These are phyloP conservation scores for Cutaneotrichosporon cyanovorans DNA, from an alignment of 1,284 basidiomycete genomes.

Conservation along the genomic window DNA sequence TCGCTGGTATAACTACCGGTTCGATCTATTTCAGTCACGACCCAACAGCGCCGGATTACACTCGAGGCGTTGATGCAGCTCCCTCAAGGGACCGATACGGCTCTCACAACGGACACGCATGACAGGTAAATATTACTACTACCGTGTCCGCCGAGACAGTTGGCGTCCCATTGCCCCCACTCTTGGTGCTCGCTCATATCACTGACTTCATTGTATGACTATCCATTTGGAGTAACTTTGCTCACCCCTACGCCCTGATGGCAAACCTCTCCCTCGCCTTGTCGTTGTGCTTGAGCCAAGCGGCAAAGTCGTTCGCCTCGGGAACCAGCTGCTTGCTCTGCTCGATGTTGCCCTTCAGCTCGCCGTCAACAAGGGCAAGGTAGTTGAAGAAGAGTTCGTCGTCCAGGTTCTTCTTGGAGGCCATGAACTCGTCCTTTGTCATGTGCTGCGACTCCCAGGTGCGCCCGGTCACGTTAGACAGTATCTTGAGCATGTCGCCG, in stretches of 20 bases:
- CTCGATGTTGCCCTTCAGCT: conserved; percentile 7
- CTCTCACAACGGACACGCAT: too few species aligned
- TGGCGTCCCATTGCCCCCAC: too few species aligned
- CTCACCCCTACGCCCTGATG: neutral
- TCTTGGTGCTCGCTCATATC: too few species aligned
- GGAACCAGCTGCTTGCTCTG: conserved; percentile 7
- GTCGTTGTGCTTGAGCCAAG: neutral
- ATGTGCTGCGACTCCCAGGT: conserved; percentile 2
- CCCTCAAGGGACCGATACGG: too few species aligned
- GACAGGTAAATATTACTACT: too few species aligned
- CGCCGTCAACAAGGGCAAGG: conserved; percentile 11
- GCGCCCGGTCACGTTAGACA: conserved; percentile 8
- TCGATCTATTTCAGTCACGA: too few species aligned
- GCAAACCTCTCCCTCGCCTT: conserved; percentile 2
- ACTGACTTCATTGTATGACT: too few species aligned
- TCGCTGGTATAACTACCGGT: too few species aligned
- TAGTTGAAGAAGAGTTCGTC: conserved; percentile 19
- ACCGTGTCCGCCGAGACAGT: too few species aligned
- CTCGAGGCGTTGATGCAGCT: too few species aligned
- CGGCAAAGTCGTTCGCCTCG: conserved; percentile 7
- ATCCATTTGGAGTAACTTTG: too few species aligned
- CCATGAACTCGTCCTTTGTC: conserved; percentile 8
- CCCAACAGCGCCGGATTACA: too few species aligned
- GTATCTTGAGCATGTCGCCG: conserved; percentile 2
- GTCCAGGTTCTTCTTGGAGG: conserved; percentile 2